Percentiles rank a stretch among this genome's conserved stretches.
These are phyloP conservation scores for Erysimum pusillum DNA, from an alignment of 441 rosid species.

Conservation along the genomic window DNA sequence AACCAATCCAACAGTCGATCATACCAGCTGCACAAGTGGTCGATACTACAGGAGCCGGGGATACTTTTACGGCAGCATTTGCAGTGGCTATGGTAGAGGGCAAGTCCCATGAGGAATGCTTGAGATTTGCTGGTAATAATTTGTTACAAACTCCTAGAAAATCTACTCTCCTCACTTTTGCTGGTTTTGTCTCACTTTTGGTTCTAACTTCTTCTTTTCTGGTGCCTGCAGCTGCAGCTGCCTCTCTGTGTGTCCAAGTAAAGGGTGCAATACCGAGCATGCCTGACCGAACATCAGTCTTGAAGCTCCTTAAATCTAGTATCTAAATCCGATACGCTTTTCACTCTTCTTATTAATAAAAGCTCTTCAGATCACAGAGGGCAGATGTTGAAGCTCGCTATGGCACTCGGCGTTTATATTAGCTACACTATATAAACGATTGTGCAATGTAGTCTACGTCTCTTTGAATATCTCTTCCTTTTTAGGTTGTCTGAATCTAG, in stretches of 20 bases:
- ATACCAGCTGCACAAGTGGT: constrained; percentile 72
- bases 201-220: not conserved
- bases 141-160: not conserved
- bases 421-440: constrained; percentile 8
- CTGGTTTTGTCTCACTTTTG: constrained; percentile 19
- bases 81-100: constrained; percentile 93
- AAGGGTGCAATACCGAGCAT: constrained; percentile 96
- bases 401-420: constrained; percentile 23
- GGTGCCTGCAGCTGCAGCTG: constrained; percentile 83
- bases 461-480: constrained; percentile 6
- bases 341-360: constrained; percentile 17
- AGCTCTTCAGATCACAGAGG: constrained; percentile 22
- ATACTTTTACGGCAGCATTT: constrained; percentile 93
- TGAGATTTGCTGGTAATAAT: constrained; percentile 79
- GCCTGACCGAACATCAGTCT: constrained; percentile 79
- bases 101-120: constrained; percentile 69
- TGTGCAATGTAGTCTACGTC: constrained; percentile 16
- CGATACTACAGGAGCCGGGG: constrained; percentile 98
- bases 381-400: constrained; percentile 23
- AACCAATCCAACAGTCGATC: constrained; percentile 74
- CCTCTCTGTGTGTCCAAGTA: constrained; percentile 91
- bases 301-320: constrained; percentile 58
- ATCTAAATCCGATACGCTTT: not conserved
- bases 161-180: not conserved
- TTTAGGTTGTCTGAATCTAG: constrained; percentile 20